phyloP scores from a whole-genome alignment of 176 grass and related monocot genomes.

The Musa troglodytarum region DNA sequence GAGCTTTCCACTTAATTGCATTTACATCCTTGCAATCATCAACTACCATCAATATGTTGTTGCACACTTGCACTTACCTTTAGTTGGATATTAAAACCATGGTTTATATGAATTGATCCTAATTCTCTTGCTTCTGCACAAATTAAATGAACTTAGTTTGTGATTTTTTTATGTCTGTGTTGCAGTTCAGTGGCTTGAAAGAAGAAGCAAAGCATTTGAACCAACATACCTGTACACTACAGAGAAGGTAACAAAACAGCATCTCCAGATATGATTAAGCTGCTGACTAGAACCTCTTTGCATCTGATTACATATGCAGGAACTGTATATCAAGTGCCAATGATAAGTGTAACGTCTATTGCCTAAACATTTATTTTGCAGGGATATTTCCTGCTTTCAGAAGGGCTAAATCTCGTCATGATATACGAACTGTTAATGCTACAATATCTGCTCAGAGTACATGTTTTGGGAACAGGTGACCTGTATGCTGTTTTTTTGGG shows the following conservation, averaged over 20 bases:
- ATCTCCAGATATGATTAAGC: background rate
- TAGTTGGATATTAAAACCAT: background rate
- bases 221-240: constrained; percentile 87
- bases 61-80: background rate
- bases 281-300: background rate
- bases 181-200: constrained; percentile 93
- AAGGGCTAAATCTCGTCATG: constrained; percentile 77
- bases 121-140: constrained; percentile 5
- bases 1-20: background rate
- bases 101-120: background rate
- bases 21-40: background rate
- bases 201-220: constrained; percentile 86
- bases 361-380: constrained; percentile 22
- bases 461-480: constrained; percentile 90
- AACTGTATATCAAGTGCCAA: background rate
- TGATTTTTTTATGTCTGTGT: constrained; percentile 29
- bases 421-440: constrained; percentile 64
- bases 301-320: background rate
- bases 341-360: constrained; percentile 16
- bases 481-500: background rate
- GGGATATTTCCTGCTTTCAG: constrained; percentile 99
- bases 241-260: constrained; percentile 57
- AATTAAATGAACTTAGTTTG: constrained; percentile 25
- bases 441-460: constrained; percentile 84
- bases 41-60: background rate